These are phyloP conservation scores for Tephrocybe rancida DNA, from an alignment of 768 basidiomycete genomes.

Conservation along the genomic window DNA sequence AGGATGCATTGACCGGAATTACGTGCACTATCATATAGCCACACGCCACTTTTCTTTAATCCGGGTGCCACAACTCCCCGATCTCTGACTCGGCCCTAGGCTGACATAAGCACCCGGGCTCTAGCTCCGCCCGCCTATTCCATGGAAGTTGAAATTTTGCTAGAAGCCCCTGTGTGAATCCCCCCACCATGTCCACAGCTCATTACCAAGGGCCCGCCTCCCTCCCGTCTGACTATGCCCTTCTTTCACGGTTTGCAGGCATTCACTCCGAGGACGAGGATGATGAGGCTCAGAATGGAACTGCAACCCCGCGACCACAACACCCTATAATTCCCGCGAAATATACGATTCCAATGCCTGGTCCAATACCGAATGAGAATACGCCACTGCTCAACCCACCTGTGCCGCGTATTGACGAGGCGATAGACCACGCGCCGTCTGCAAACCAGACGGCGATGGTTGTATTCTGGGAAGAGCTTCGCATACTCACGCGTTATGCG, in stretches of 20 bases:
- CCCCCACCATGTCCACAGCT: slow-evolving; percentile 33
- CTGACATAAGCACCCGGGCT: slow-evolving; percentile 11
- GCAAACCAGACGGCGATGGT: slow-evolving; percentile 10
- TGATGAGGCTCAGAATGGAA: background rate
- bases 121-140: slow-evolving; percentile 8
- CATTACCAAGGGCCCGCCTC: slow-evolving; percentile 62
- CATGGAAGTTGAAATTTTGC: slow-evolving; percentile 6
- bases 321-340: slow-evolving; percentile 8
- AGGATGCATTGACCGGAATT: too few relatives aligned
- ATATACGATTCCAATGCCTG: slow-evolving; percentile 14
- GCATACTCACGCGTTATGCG: slow-evolving; percentile 62
- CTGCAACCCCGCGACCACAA: slow-evolving; percentile 9
- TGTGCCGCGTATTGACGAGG: slow-evolving; percentile 61
- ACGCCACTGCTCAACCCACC: slow-evolving; percentile 62
- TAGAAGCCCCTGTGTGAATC: background rate
- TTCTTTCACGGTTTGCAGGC: slow-evolving; percentile 54
- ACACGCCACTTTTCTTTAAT: too few relatives aligned
- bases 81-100: background rate
- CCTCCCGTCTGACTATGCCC: slow-evolving; percentile 66
- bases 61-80: too few relatives aligned
- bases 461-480: slow-evolving; percentile 60
- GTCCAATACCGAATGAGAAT: slow-evolving; percentile 39
- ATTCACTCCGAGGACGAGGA: slow-evolving; percentile 21
- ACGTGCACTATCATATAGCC: too few relatives aligned
- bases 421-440: slow-evolving; percentile 24